Evolutionary conservation across 495 filamentous ascomycete genomes (phyloP).

Genomic region (Echria macrotheca): DNA sequence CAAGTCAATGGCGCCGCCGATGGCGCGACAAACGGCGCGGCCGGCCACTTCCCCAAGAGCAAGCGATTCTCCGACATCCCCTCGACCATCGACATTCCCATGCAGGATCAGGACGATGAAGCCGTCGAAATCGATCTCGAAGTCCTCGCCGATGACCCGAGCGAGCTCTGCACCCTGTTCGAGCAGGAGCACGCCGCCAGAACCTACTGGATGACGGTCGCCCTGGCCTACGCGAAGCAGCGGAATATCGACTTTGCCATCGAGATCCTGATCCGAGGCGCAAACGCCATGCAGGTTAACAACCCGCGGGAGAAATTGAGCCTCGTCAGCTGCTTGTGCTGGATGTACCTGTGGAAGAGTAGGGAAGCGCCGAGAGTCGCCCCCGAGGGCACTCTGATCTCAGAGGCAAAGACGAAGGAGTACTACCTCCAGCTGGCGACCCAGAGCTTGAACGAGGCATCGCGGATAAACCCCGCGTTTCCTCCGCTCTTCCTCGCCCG

Average conservation of each 20-base stretch:
- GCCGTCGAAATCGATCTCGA: constrained; percentile 90
- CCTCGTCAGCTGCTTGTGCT: constrained; percentile 77
- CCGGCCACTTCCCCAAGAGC: constrained; percentile 28
- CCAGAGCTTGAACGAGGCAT: constrained; percentile 84
- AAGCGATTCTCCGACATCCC: constrained; percentile 83
- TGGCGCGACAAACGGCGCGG: constrained; percentile 21
- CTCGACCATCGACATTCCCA: constrained; percentile 82
- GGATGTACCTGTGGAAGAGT: constrained; percentile 89
- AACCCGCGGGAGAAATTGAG: constrained; percentile 79
- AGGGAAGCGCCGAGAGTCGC: constrained; percentile 78
- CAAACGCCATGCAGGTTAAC: constrained; percentile 64
- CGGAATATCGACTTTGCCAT: constrained; percentile 88
- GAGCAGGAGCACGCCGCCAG: constrained; percentile 86
- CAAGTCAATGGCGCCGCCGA: constrained; percentile 23
- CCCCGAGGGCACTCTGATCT: constrained; percentile 51
- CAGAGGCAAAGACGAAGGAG: constrained; percentile 84
- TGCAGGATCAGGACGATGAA: constrained; percentile 72
- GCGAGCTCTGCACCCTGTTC: constrained; percentile 86
- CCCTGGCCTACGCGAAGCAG: constrained; percentile 95
- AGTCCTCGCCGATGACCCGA: constrained; percentile 87
- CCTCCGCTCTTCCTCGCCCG: constrained; percentile 86
- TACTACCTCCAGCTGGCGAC: constrained; percentile 88
- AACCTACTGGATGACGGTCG: constrained; percentile 91
- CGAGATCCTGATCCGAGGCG: constrained; percentile 81
- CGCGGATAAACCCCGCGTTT: constrained; percentile 86